These are phyloP conservation scores for Microthyrium microscopicum DNA, from an alignment of 2,329 filamentous ascomycete species.

Conservation along the genomic window DNA sequence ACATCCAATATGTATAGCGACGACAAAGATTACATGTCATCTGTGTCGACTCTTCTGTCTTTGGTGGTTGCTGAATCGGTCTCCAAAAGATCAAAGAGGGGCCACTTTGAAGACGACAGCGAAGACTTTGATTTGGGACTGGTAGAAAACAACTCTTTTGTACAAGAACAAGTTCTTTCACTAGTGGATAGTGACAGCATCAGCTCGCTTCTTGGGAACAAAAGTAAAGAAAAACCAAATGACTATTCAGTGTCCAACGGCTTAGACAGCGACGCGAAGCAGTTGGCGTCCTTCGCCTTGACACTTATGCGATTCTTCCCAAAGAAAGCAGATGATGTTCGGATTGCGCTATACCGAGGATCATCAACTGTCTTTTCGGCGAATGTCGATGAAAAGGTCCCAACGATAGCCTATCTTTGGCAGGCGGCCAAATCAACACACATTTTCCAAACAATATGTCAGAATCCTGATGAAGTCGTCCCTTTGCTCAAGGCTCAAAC, in stretches of 20 bases:
- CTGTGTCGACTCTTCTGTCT: conserved; percentile 39
- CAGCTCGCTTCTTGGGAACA: conserved; percentile 36
- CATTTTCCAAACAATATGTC: conserved; percentile 39
- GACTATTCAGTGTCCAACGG: no score
- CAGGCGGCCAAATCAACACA: conserved; percentile 41
- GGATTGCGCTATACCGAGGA: conserved; percentile 83
- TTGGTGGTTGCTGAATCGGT: conserved; percentile 39
- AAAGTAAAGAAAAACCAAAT: conserved; percentile 14
- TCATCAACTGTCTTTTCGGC: conserved; percentile 19
- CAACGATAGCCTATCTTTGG: conserved; percentile 77
- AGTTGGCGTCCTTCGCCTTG: conserved; percentile 72
- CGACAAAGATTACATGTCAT: conserved; percentile 37
- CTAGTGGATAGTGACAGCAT: conserved; percentile 64
- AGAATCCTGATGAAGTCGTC: conserved; percentile 41
- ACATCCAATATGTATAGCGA: conserved; percentile 23
- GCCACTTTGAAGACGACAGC: no score
- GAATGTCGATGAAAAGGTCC: conserved; percentile 25
- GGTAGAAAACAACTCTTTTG: conserved; percentile 27
- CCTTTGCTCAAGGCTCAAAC: conserved; percentile 32
- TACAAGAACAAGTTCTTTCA: conserved; percentile 49
- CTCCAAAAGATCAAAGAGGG: conserved; percentile 29
- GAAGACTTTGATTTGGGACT: conserved; percentile 21
- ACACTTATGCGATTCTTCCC: conserved; percentile 78
- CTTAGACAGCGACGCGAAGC: conserved; percentile 52
- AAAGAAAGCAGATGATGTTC: conserved; percentile 64